Base-by-base conservation (phyloP, 2,329 filamentous ascomycete species). In the Sarocladium brachiariae region DNA sequence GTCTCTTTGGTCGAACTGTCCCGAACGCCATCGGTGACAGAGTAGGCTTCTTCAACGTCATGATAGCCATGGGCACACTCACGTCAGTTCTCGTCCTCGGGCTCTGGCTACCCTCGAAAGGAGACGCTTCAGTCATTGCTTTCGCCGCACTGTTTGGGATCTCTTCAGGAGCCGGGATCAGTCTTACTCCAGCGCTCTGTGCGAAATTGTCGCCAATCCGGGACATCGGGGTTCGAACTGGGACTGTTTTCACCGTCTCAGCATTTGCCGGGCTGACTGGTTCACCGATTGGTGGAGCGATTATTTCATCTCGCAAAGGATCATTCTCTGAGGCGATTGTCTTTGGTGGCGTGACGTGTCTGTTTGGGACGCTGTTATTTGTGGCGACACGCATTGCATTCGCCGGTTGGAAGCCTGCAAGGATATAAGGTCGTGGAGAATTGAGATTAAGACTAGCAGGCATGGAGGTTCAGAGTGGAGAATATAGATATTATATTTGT, bases 181-280 rank as follows among this genome's bases (percentile, higher is more conserved):
- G 67, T 9, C 58, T 73, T 3, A 60, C 68, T 10, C 61, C 63
- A 7, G 63, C 68, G 1, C 62, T 73, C 2, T 59, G 71, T 4
- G 65, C 64, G 1, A 76, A 84, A 55, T 77, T 84, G 52, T 77
- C 74, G 0, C 75, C 78, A 30, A 65, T 77, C 50, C 63, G 69
- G 2, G 74, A 66, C 31, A 62, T 83, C 8, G 80, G 80, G 2
- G 70, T 77, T 10, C 69, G 78, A 6, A 64, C 56, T 3, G 69
- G 69, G 2, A 58, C 69, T 0, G 55, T 65, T 4, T 83, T 83
- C 58, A 72, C 75, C 2, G 61, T 78, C n/a, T 67, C 76, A 14
- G 73, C 76, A 2, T 63, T 86, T 31, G 75, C 75, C 0, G 79
- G 78, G 2, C 64, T 86, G 14, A 74, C 76, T 2, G 75, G 78